These are phyloP conservation scores for Agaricus sinodeliciosus DNA, from an alignment of 768 basidiomycete species.

Conservation along the genomic window DNA sequence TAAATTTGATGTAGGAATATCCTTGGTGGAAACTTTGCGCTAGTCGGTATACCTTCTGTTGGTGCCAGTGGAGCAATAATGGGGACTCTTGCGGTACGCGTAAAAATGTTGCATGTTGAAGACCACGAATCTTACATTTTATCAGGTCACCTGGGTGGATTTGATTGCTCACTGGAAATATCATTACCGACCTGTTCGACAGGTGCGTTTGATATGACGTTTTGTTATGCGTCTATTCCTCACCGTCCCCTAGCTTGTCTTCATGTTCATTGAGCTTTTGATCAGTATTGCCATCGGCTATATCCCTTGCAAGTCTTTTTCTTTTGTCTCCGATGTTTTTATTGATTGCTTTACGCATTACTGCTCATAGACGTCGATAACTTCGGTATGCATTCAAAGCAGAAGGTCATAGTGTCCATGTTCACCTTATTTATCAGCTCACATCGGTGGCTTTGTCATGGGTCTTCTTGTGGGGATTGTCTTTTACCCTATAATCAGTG, in stretches of 20 bases:
- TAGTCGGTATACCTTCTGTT: slow-evolving; percentile 82
- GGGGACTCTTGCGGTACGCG: slow-evolving; percentile 68
- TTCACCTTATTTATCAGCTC: slow-evolving; percentile 37
- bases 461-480: slow-evolving; percentile 76
- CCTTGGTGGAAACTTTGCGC: slow-evolving; percentile 87
- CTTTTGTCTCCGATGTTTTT: background rate
- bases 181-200: slow-evolving; percentile 74
- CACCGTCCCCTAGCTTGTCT: slow-evolving; percentile 49
- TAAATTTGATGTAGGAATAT: slow-evolving; percentile 48
- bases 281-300: slow-evolving; percentile 83
- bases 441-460: slow-evolving; percentile 84
- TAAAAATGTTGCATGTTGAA: background rate
- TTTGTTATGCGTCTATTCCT: background rate
- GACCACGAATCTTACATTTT: background rate
- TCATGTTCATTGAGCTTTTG: slow-evolving; percentile 81
- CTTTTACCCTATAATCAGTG: slow-evolving; percentile 87
- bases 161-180: slow-evolving; percentile 90
- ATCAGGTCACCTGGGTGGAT: slow-evolving; percentile 77
- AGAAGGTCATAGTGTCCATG: background rate
- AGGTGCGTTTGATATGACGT: slow-evolving; percentile 35
- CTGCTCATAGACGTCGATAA: slow-evolving; percentile 70
- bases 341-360: background rate
- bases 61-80: slow-evolving; percentile 95
- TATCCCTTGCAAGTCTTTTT: slow-evolving; percentile 57
- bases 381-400: slow-evolving; percentile 51